phyloP scores from a whole-genome alignment of 2,329 filamentous ascomycete genomes.

The Colletotrichum melonis region DNA sequence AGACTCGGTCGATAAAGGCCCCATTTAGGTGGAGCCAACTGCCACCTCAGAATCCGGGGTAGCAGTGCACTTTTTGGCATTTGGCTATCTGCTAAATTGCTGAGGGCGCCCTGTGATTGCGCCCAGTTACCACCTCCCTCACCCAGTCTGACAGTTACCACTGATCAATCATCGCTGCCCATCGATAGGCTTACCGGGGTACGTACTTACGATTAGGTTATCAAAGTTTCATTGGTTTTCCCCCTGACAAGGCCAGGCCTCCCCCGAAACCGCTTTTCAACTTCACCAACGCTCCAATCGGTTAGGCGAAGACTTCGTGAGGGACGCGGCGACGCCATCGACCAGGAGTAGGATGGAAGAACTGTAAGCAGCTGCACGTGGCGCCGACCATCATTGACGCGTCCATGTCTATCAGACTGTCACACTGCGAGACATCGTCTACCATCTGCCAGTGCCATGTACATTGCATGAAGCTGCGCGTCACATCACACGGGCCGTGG shows the following conservation, averaged over 20 bases:
- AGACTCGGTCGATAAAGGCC: conserved; percentile 18
- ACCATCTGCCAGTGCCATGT: neutral
- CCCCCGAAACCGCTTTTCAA: neutral
- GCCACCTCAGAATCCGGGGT: conserved; percentile 30
- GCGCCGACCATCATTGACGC: neutral
- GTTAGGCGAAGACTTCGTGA: neutral
- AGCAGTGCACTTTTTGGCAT: conserved; percentile 19
- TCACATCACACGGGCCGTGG: conserved; percentile 1
- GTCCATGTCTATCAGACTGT: neutral
- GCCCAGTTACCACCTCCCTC: neutral
- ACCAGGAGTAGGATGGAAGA: neutral
- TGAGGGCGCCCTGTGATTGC: neutral
- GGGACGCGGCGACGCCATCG: too few species aligned
- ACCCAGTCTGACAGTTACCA: too few species aligned
- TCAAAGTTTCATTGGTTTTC: conserved; percentile 19
- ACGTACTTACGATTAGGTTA: conserved; percentile 20
- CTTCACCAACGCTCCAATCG: neutral
- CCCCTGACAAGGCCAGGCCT: neutral
- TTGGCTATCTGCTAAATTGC: neutral
- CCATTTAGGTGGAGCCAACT: conserved; percentile 23
- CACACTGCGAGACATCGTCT: neutral
- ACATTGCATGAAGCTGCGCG: neutral
- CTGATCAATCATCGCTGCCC: too few species aligned
- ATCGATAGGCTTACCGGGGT: neutral
- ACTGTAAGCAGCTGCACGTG: conserved; percentile 5